phyloP scores from a whole-genome alignment of 2,329 filamentous ascomycete species.

The Trichoderma semiorbis region DNA sequence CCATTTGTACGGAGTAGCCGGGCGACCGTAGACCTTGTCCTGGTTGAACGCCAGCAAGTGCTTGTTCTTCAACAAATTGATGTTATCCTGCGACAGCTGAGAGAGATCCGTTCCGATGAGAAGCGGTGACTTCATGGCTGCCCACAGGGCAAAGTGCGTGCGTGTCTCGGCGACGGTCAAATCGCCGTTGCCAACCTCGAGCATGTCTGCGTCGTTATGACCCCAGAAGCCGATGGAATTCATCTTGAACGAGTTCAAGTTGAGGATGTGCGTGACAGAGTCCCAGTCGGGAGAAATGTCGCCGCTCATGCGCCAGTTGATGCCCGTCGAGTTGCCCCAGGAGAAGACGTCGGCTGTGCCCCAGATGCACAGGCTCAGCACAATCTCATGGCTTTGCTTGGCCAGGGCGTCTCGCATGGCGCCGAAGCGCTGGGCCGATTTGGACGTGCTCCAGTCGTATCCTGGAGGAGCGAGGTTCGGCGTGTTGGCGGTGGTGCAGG shows the following conservation, averaged over 20 bases:
- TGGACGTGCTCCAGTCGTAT: conserved; percentile 27
- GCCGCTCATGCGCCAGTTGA: conserved; percentile 44
- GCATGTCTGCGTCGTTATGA: conserved; percentile 50
- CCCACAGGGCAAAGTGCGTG: conserved; percentile 52
- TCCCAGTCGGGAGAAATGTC: conserved; percentile 41
- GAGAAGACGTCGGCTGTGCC: conserved; percentile 46
- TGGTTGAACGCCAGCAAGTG: conserved; percentile 43
- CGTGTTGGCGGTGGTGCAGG: conserved; percentile 7
- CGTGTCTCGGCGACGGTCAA: conserved; percentile 44
- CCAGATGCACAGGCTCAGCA: conserved; percentile 54
- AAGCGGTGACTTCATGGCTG: conserved; percentile 47
- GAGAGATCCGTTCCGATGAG: conserved; percentile 46
- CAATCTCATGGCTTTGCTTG: conserved; percentile 42
- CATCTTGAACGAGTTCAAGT: conserved; percentile 46
- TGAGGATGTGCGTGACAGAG: conserved; percentile 39
- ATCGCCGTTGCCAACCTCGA: conserved; percentile 48
- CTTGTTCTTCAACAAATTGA: conserved; percentile 42
- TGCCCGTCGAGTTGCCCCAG: conserved; percentile 49
- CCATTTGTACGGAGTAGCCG: conserved; percentile 46
- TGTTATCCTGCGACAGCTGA: conserved; percentile 32
- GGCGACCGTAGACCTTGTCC: conserved; percentile 39
- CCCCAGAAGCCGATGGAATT: conserved; percentile 47
- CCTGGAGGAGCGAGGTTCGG: conserved; percentile 20
- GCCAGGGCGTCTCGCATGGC: conserved; percentile 52
- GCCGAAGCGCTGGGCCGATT: conserved; percentile 40